Conservation (phyloP, 2,329 filamentous ascomycete genomes). For the Cytospora schulzeri region DNA sequence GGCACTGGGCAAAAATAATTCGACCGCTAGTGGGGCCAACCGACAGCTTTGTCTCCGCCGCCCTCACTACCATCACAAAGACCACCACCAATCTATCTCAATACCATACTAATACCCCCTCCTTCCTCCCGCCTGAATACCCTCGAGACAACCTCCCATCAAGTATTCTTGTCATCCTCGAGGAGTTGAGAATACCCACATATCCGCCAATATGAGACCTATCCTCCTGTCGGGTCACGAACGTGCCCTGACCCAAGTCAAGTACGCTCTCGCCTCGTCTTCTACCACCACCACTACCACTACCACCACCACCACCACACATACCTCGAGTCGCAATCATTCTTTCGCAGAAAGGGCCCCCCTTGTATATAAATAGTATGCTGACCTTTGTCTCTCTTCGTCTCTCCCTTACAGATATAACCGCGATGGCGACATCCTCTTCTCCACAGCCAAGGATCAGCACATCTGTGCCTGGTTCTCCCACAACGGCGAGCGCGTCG, state of each 20-base stretch:
- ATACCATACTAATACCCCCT: slow-evolving; percentile 17
- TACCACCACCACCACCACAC: slow-evolving; percentile 11
- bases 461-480: slow-evolving; percentile 96
- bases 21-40: slow-evolving; percentile 17
- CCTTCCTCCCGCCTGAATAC: slow-evolving; percentile 8
- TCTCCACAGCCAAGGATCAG: slow-evolving; percentile 95
- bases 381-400: slow-evolving; percentile 4
- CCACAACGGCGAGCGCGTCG: slow-evolving; percentile 96
- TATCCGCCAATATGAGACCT: slow-evolving; percentile 78
- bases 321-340: slow-evolving; percentile 8
- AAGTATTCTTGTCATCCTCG: background rate
- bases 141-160: slow-evolving; percentile 17
- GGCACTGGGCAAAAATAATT: slow-evolving; percentile 23
- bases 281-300: slow-evolving; percentile 9
- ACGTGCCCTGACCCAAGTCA: slow-evolving; percentile 93
- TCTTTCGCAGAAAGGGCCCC: slow-evolving; percentile 12
- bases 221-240: slow-evolving; percentile 96
- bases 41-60: slow-evolving; percentile 26
- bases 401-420: slow-evolving; percentile 64
- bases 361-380: background rate
- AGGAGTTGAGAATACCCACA: slow-evolving; percentile 24
- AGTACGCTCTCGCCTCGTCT: slow-evolving; percentile 51
- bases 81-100: slow-evolving; percentile 3
- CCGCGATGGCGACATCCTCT: slow-evolving; percentile 93
- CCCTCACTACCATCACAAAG: slow-evolving; percentile 3